Evolutionary conservation across 164 flowering plant genomes (phyloP).

Genomic region (Umbellularia californica): DNA sequence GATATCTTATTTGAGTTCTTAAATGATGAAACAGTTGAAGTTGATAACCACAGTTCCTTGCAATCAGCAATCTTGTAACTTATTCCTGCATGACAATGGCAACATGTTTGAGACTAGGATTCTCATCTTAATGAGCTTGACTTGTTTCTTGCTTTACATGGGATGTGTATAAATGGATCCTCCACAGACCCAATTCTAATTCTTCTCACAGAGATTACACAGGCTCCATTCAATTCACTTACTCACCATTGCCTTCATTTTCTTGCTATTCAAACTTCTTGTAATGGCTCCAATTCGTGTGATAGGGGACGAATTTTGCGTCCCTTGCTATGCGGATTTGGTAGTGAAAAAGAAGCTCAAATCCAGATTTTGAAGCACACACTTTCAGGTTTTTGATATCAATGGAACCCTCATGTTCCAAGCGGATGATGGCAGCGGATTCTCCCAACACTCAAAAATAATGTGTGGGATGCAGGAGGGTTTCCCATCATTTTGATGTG

Average conservation of each 20-base stretch:
- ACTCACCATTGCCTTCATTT: too few species aligned
- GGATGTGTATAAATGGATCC: too few species aligned
- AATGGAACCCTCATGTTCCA: neutral
- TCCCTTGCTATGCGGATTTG: neutral
- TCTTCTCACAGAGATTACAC: neutral
- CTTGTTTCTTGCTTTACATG: too few species aligned
- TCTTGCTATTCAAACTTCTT: neutral
- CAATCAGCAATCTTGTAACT: too few species aligned
- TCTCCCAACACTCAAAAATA: neutral
- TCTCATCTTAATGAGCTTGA: too few species aligned
- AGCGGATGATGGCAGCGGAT: neutral
- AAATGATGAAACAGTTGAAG: neutral
- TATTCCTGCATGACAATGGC: too few species aligned
- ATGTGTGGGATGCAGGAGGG: neutral
- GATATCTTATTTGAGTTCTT: neutral
- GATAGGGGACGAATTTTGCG: neutral
- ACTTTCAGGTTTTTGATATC: neutral
- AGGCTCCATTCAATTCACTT: too few species aligned
- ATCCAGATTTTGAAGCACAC: neutral
- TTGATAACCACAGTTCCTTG: too few species aligned
- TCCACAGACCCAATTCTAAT: too few species aligned
- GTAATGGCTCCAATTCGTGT: neutral
- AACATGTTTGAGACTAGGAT: too few species aligned
- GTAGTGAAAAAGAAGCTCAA: neutral
- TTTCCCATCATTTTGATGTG: neutral